Percentiles rank a stretch among this genome's conserved stretches.
phyloP scores from a whole-genome alignment of 257 asterid genomes.

The Salvia rosmarinus region DNA sequence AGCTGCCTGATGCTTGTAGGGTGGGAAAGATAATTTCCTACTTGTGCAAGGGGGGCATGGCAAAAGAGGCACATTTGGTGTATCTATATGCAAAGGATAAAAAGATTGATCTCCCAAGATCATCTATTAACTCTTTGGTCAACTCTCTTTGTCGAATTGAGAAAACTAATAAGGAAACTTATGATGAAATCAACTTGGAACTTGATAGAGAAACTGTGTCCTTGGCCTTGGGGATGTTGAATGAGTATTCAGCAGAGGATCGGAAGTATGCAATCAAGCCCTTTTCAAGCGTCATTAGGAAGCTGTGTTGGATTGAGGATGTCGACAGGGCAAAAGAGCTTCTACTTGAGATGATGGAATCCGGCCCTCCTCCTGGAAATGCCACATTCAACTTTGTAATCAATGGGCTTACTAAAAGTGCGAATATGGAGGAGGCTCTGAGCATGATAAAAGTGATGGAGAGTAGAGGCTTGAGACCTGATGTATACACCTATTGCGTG shows the following conservation, averaged over 20 bases:
- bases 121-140: slow-evolving; percentile 55
- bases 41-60: slow-evolving; percentile 70
- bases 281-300: slow-evolving; percentile 60
- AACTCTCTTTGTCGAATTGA: slow-evolving; percentile 54
- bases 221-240: slow-evolving; percentile 64
- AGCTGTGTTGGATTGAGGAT: slow-evolving; percentile 76
- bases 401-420: slow-evolving; percentile 63
- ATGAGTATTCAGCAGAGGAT: slow-evolving; percentile 51
- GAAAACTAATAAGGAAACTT: slow-evolving; percentile 39
- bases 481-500: slow-evolving; percentile 72
- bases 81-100: slow-evolving; percentile 72
- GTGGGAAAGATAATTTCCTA: slow-evolving; percentile 67
- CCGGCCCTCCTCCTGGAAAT: slow-evolving; percentile 87
- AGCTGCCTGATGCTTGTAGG: slow-evolving; percentile 56
- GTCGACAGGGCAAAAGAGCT: slow-evolving; percentile 59
- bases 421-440: slow-evolving; percentile 65
- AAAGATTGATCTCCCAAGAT: slow-evolving; percentile 45
- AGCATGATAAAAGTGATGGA: slow-evolving; percentile 57
- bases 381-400: slow-evolving; percentile 64
- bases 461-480: slow-evolving; percentile 83
- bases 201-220: slow-evolving; percentile 53
- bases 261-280: slow-evolving; percentile 59
- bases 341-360: slow-evolving; percentile 68
- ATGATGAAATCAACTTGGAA: slow-evolving; percentile 40
- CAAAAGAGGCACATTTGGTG: slow-evolving; percentile 72